Conservation (phyloP, 345 rosid species). For the Euphorbia peplus region DNA sequence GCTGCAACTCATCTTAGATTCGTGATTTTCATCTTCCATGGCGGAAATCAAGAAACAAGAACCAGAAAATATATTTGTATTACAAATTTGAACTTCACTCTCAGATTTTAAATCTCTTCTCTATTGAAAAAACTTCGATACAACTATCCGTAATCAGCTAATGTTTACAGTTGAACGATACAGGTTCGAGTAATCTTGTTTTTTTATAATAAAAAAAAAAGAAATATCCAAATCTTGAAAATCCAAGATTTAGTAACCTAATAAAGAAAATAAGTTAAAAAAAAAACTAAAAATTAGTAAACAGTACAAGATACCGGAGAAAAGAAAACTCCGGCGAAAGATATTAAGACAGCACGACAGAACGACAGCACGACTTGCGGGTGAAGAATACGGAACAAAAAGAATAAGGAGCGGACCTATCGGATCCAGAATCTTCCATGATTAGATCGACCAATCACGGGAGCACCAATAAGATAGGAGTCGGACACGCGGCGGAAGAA, state of each 20-base stretch:
- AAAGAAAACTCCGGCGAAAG: not conserved
- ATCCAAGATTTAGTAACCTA: not conserved
- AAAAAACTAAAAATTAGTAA: too few species aligned
- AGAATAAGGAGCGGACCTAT: too few species aligned
- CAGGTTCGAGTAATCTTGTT: too few species aligned
- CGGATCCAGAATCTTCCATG: not conserved
- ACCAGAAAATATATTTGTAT: not conserved
- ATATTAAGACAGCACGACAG: too few species aligned
- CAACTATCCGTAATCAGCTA: too few species aligned
- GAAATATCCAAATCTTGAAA: not conserved
- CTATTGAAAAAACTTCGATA: not conserved
- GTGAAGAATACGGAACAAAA: too few species aligned
- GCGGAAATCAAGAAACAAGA: not conserved
- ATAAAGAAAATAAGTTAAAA: too few species aligned
- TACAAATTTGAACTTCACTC: too few species aligned
- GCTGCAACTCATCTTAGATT: constrained; percentile 13
- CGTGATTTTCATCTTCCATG: constrained; percentile 39
- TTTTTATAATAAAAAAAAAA: too few species aligned
- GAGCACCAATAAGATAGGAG: not conserved
- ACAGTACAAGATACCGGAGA: too few species aligned
- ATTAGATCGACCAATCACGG: not conserved
- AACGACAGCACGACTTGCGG: too few species aligned
- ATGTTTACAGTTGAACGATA: too few species aligned
- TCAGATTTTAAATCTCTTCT: constrained; percentile 14
- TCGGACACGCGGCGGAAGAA: not conserved